Conservation (phyloP, 1,139 yeast species). For the Kurtzmaniella quercitrusa region DNA sequence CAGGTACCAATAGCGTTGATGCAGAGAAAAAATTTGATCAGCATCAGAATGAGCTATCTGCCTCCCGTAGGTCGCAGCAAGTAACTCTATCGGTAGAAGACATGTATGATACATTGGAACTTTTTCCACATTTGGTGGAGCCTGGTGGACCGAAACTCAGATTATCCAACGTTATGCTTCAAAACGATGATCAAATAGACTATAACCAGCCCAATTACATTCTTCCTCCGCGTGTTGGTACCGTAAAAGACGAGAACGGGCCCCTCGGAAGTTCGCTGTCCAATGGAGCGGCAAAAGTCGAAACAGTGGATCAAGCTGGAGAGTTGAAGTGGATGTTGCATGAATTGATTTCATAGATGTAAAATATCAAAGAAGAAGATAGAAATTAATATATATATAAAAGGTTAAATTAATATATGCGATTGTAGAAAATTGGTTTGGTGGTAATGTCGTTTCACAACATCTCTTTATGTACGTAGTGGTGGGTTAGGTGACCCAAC, state of each 20-base stretch:
- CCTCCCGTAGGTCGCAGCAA: conserved; percentile 15
- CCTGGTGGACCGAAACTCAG: conserved; percentile 59
- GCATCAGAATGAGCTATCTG: conserved; percentile 12
- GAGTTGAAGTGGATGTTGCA: conserved; percentile 71
- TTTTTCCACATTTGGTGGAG: conserved; percentile 65
- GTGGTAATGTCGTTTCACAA: too few relatives aligned
- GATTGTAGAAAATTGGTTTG: too few relatives aligned
- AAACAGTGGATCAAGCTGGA: conserved; percentile 26
- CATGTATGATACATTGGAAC: conserved; percentile 56
- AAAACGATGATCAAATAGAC: conserved; percentile 50
- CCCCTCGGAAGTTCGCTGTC: neutral
- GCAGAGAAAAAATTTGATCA: conserved; percentile 16
- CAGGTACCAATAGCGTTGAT: neutral
- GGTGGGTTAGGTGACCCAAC: neutral
- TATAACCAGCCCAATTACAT: conserved; percentile 37
- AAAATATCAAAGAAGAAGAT: conserved; percentile 9
- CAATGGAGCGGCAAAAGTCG: conserved; percentile 8
- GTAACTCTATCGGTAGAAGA: conserved; percentile 61
- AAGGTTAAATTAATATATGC: too few relatives aligned
- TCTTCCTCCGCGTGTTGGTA: conserved; percentile 31
- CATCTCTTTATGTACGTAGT: neutral
- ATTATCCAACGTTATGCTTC: conserved; percentile 48
- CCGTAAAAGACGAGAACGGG: neutral
- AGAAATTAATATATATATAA: conserved; percentile 6
- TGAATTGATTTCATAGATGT: conserved; percentile 45